These are phyloP conservation scores for Amylocarpus encephaloides DNA, from an alignment of 2,329 filamentous ascomycete species.

Conservation along the genomic window DNA sequence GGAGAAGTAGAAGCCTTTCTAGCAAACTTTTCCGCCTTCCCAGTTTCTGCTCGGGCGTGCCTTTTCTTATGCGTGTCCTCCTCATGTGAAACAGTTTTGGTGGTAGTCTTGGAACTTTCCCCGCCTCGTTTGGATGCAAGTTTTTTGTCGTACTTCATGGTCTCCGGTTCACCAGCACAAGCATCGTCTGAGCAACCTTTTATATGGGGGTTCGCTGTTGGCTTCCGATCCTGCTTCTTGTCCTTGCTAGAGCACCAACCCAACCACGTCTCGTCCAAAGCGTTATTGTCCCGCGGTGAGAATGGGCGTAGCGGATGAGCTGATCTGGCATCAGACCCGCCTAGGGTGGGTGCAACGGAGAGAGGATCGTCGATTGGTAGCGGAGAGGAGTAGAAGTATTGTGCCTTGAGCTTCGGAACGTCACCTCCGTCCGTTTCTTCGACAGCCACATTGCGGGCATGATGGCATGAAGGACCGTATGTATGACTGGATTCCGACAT, in stretches of 20 bases:
- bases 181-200: constrained; percentile 4
- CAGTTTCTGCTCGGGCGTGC: neutral
- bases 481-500: constrained; percentile 29
- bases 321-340: constrained; percentile 43
- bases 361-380: constrained; percentile 84
- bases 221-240: constrained; percentile 23
- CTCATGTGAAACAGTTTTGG: neutral
- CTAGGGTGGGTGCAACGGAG: constrained; percentile 53
- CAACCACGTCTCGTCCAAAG: constrained; percentile 73
- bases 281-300: constrained; percentile 69
- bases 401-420: constrained; percentile 56
- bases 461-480: constrained; percentile 29
- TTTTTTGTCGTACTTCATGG: neutral
- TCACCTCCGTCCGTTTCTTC: constrained; percentile 31
- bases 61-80: neutral
- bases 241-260: constrained; percentile 49
- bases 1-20: neutral
- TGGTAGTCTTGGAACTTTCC: neutral
- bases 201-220: constrained; percentile 13
- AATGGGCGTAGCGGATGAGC: constrained; percentile 68
- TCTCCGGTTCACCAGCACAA: neutral
- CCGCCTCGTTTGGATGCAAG: neutral
- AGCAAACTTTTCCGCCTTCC: neutral
- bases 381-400: constrained; percentile 81
- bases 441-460: constrained; percentile 19